Conservation (phyloP, 306 rosid genomes). For the Ammopiptanthus mongolicus region DNA sequence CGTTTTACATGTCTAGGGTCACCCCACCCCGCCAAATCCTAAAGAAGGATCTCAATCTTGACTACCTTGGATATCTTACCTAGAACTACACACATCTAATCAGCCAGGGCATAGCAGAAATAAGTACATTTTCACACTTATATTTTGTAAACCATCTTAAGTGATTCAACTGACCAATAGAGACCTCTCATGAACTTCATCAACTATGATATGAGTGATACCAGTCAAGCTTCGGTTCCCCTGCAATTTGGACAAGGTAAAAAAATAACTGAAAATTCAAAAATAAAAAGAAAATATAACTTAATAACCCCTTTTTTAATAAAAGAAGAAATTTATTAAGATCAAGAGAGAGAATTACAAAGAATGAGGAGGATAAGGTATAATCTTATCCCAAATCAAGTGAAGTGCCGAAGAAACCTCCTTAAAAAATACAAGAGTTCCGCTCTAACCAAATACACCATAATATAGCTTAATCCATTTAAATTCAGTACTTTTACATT, state of each 20-base stretch:
- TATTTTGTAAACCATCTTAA: conserved; percentile 8
- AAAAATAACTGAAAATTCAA: conserved; percentile 1
- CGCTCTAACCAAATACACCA: neutral
- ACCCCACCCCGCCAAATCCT: neutral
- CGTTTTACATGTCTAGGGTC: too few species aligned
- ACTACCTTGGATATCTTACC: neutral
- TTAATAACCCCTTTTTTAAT: neutral
- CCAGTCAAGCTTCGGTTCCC: conserved; percentile 76
- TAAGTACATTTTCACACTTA: neutral
- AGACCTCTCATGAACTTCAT: conserved; percentile 98
- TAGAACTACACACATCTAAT: conserved; percentile 10
- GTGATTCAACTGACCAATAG: conserved; percentile 61
- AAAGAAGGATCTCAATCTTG: neutral
- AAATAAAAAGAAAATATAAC: neutral
- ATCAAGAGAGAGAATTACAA: neutral
- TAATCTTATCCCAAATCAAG: neutral
- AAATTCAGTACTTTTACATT: neutral
- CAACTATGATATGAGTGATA: conserved; percentile 82
- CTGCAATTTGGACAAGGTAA: conserved; percentile 36
- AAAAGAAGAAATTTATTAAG: neutral
- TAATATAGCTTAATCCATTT: neutral
- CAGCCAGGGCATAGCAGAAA: conserved; percentile 8
- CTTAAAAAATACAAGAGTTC: neutral
- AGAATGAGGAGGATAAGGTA: neutral
- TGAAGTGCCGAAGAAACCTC: neutral